phyloP scores from a whole-genome alignment of 83 land plant genomes.

The Larix sibirica region DNA sequence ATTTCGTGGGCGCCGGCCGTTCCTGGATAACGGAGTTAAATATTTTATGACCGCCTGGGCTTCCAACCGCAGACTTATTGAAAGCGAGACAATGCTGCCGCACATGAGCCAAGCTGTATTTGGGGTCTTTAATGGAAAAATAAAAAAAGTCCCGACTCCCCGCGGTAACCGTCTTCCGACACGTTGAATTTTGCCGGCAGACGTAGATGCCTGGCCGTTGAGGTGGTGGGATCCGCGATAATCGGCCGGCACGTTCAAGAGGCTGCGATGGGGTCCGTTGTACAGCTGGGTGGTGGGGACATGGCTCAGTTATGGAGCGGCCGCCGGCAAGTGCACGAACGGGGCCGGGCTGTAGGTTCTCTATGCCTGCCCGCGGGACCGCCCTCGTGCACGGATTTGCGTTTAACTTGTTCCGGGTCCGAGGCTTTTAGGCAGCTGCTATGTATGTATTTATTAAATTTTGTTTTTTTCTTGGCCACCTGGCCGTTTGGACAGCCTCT shows the following conservation, averaged over 20 bases:
- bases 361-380: background rate
- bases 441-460: too few species aligned
- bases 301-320: background rate
- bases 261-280: constrained; percentile 3
- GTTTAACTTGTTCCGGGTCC: too few species aligned
- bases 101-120: constrained; percentile 17
- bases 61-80: constrained; percentile 13
- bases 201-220: background rate
- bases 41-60: too few species aligned
- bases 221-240: constrained; percentile 16
- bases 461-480: too few species aligned
- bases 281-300: background rate
- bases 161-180: background rate
- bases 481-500: too few species aligned
- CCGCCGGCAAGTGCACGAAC: background rate
- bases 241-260: constrained; percentile 16
- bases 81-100: constrained; percentile 10
- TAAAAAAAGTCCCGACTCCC: too few species aligned
- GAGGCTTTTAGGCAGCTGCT: too few species aligned
- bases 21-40: background rate
- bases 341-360: background rate
- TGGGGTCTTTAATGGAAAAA: background rate
- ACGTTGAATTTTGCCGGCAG: background rate
- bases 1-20: constrained; percentile 18
- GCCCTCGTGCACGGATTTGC: too few species aligned